phyloP scores from a whole-genome alignment of 2,329 filamentous ascomycete genomes.

The Ascomycota sp. region DNA sequence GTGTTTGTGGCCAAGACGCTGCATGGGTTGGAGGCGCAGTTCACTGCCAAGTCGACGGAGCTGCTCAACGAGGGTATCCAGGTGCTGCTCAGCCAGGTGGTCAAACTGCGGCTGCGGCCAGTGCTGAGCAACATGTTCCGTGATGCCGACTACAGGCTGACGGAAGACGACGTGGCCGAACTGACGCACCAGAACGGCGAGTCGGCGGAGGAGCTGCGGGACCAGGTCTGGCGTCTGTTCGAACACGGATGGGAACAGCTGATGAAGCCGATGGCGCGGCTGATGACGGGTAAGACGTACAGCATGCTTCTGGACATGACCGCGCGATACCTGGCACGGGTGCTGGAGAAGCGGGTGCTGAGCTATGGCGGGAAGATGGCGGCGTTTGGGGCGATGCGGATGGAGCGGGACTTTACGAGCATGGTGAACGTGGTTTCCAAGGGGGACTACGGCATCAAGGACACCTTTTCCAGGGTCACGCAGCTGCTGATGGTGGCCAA shows the following conservation, averaged over 20 bases:
- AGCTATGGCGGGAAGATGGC: constrained; percentile 61
- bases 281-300: constrained; percentile 63
- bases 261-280: constrained; percentile 63
- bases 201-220: constrained; percentile 32
- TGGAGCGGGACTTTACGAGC: constrained; percentile 67
- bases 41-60: constrained; percentile 60
- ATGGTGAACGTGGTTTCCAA: constrained; percentile 48
- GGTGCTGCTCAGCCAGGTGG: constrained; percentile 71
- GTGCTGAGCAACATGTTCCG: constrained; percentile 78
- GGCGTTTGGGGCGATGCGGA: constrained; percentile 58
- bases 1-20: constrained; percentile 48
- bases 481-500: constrained; percentile 77
- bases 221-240: constrained; percentile 60
- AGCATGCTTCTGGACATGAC: constrained; percentile 56
- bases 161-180: constrained; percentile 38
- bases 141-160: constrained; percentile 67
- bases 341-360: constrained; percentile 77
- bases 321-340: constrained; percentile 51
- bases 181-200: constrained; percentile 32
- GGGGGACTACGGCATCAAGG: constrained; percentile 58
- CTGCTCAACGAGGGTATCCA: constrained; percentile 67
- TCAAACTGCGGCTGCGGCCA: constrained; percentile 67
- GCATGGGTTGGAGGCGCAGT: constrained; percentile 46
- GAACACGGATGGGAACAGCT: constrained; percentile 70
- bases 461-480: constrained; percentile 52